Conservation (phyloP, 2,329 filamentous ascomycete genomes). For the Aspergillus tanneri region DNA sequence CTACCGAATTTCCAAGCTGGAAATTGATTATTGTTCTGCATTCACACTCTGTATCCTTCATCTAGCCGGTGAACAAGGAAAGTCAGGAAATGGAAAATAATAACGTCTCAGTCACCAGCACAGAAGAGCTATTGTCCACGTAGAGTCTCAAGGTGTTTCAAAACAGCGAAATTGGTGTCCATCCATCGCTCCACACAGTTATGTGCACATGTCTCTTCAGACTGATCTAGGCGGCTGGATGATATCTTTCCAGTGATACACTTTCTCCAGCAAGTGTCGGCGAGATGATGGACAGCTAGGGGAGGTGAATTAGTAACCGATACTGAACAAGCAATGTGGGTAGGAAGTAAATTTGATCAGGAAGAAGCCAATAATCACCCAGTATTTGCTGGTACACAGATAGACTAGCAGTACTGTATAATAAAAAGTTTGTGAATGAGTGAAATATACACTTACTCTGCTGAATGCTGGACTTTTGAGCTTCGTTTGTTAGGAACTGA, state of each 20-base stretch:
- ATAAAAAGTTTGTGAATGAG: too few relatives aligned
- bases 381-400: too few relatives aligned
- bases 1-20: too few relatives aligned
- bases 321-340: background rate
- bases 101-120: background rate
- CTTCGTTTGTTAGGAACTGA: slow-evolving; percentile 79
- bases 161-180: slow-evolving; percentile 80
- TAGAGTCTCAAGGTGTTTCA: slow-evolving; percentile 76
- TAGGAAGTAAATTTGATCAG: too few relatives aligned
- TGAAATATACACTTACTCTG: slow-evolving; percentile 45
- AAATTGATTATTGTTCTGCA: too few relatives aligned
- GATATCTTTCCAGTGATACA: slow-evolving; percentile 77
- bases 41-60: too few relatives aligned
- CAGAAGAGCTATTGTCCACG: slow-evolving; percentile 39
- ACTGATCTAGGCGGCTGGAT: slow-evolving; percentile 68
- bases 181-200: slow-evolving; percentile 95
- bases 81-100: background rate
- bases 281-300: slow-evolving; percentile 64
- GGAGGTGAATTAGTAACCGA: background rate
- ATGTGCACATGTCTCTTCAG: slow-evolving; percentile 78
- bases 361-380: too few relatives aligned
- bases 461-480: slow-evolving; percentile 68
- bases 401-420: too few relatives aligned
- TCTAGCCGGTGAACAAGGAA: too few relatives aligned
- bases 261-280: slow-evolving; percentile 90